These are phyloP conservation scores for Dissoconium aciculare DNA, from an alignment of 2,329 filamentous ascomycete species.

Conservation along the genomic window DNA sequence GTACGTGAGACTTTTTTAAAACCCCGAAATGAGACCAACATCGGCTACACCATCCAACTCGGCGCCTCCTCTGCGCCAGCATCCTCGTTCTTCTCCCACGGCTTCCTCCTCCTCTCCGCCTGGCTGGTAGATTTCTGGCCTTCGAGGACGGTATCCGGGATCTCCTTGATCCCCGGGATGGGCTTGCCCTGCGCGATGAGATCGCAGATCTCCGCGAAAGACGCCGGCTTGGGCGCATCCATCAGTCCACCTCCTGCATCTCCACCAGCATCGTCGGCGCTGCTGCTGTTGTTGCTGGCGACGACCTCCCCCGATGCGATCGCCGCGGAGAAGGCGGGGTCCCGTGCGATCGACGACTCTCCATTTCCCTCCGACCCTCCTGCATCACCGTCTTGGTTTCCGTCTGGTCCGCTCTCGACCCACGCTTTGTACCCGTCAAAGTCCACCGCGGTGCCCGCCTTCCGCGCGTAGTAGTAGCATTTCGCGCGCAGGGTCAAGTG, in stretches of 20 bases:
- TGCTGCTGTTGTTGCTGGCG: too few relatives aligned
- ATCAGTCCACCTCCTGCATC: conserved; percentile 14
- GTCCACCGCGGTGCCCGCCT: conserved; percentile 39
- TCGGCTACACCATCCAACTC: conserved; percentile 17
- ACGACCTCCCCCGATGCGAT: too few relatives aligned
- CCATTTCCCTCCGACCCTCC: conserved; percentile 3
- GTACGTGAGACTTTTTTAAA: too few relatives aligned
- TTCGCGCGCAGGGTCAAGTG: conserved; percentile 51
- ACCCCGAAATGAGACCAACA: too few relatives aligned
- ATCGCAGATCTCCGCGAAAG: conserved; percentile 73
- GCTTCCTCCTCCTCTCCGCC: conserved; percentile 46
- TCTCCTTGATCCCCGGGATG: conserved; percentile 75
- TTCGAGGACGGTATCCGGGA: conserved; percentile 62
- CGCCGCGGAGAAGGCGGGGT: too few relatives aligned
- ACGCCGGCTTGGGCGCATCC: conserved; percentile 60
- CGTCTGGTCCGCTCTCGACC: conserved; percentile 32
- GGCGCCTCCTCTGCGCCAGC: conserved; percentile 10
- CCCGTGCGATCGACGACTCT: neutral
- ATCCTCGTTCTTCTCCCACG: conserved; percentile 63
- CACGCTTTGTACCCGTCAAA: conserved; percentile 55
- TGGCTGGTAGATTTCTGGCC: conserved; percentile 47
- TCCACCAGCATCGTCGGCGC: neutral
- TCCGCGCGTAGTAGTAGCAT: conserved; percentile 49
- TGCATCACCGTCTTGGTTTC: conserved; percentile 10
- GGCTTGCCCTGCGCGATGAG: conserved; percentile 69